Evolutionary conservation across 2,329 filamentous ascomycete species (phyloP).

Genomic region (Aspergillus niger): DNA sequence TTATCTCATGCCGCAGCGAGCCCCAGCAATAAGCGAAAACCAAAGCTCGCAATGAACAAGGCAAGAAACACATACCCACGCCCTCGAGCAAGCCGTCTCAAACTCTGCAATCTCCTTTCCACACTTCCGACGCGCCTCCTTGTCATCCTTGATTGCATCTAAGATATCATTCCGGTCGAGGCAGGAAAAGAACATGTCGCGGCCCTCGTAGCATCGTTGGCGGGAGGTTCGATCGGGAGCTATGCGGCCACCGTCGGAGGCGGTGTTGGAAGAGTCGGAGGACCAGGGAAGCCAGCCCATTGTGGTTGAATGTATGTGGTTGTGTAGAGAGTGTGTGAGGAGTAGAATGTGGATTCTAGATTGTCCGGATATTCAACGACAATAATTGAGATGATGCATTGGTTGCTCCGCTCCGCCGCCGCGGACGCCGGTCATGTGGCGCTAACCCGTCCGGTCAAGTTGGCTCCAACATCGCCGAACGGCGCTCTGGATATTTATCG

Average conservation of each 20-base stretch:
- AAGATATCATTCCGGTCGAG: conserved; percentile 80
- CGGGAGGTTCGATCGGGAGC: conserved; percentile 85
- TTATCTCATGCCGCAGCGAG: not conserved
- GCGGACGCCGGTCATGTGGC: conserved; percentile 21
- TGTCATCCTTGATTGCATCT: conserved; percentile 66
- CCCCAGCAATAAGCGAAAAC: not conserved
- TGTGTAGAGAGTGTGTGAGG: not conserved
- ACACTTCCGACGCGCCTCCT: conserved; percentile 61
- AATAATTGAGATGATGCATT: not conserved
- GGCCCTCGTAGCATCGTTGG: conserved; percentile 81
- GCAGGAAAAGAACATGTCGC: conserved; percentile 86
- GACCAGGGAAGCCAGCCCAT: conserved; percentile 59
- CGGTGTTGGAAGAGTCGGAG: conserved; percentile 42
- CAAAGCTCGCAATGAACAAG: not conserved
- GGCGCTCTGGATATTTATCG: not conserved
- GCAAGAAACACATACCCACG: conserved; percentile 70
- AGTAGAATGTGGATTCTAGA: not conserved
- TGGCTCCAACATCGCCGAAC: conserved; percentile 3
- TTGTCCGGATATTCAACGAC: not conserved
- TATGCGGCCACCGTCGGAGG: conserved; percentile 64
- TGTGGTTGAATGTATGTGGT: conserved; percentile 15
- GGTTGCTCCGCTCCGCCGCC: conserved; percentile 14
- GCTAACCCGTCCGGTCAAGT: conserved; percentile 17
- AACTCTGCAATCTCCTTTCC: conserved; percentile 65
- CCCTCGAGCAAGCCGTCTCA: conserved; percentile 80